A percentile compares a stretch with the other conserved stretches of the same genome.
phyloP scores from a whole-genome alignment of 192 early-diverging fungal species.

The Mortierella claussenii region DNA sequence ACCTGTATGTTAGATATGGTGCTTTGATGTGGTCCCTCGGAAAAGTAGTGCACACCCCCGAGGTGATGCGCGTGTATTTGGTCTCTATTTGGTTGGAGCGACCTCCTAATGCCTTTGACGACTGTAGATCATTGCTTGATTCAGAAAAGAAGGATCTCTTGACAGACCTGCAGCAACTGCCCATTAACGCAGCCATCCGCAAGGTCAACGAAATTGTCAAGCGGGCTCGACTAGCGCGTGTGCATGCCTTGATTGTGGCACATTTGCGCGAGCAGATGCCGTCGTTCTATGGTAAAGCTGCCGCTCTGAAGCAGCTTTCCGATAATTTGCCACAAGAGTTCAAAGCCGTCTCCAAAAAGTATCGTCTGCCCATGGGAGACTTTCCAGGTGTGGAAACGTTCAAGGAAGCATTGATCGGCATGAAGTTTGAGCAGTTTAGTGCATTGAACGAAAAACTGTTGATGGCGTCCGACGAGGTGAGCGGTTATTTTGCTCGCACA shows the following conservation, averaged over 20 bases:
- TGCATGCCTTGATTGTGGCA: constrained; percentile 84
- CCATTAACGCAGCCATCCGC: constrained; percentile 78
- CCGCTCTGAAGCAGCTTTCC: constrained; percentile 77
- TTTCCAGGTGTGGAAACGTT: constrained; percentile 60
- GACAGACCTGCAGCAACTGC: constrained; percentile 74
- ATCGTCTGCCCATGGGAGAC: constrained; percentile 69
- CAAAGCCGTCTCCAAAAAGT: constrained; percentile 69
- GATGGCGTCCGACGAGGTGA: constrained; percentile 57
- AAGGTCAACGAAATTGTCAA: constrained; percentile 91
- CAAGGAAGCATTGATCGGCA: constrained; percentile 44
- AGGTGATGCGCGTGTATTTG: constrained; percentile 85
- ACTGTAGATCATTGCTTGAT: constrained; percentile 69
- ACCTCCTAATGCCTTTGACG: constrained; percentile 70
- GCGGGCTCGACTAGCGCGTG: constrained; percentile 77
- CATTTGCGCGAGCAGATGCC: constrained; percentile 84
- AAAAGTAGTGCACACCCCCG: constrained; percentile 83
- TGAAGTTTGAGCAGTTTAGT: constrained; percentile 63
- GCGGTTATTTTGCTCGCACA: no score
- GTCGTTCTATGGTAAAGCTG: constrained; percentile 77
- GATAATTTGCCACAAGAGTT: constrained; percentile 77
- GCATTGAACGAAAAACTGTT: constrained; percentile 59
- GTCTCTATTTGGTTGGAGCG: constrained; percentile 81
- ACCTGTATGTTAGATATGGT: constrained; percentile 82
- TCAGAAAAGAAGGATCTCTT: constrained; percentile 81
- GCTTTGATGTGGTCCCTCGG: constrained; percentile 94